Evolutionary conservation across 345 rosid genomes (phyloP), one percentile per base, ranked within the genome.

Genomic region (Aquilaria malaccensis): DNA sequence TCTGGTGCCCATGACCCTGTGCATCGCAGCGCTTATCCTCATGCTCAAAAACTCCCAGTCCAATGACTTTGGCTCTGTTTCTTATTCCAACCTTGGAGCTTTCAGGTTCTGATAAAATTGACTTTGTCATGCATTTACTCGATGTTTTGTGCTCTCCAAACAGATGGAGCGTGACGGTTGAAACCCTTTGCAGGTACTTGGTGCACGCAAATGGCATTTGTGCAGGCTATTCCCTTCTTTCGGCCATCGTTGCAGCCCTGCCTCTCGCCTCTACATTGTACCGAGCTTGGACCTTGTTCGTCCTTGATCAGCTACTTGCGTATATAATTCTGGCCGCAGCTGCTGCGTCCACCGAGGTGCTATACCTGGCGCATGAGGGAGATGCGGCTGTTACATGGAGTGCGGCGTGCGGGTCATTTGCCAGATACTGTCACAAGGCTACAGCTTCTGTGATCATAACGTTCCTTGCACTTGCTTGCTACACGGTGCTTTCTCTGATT

Each of bases 121-220:
- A 2, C 64, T 2, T 37, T 37, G 7, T 37, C 43, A 37, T 22
- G 22, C 22, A 11, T 11, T 41, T 59, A 10, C 10, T 12, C 22
- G 22, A 37, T 37, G 5, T 37, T 7, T 37, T 1, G 3, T 37
- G 1, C 1, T 10, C 3, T 52, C 30, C 32, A 14, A 29, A 6
- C 7, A 2, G 13, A 33, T 3, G 4, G n/a, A 37, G 22, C 0
- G 22, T 22, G 22, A 37, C 7, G 43, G 43, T 37, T 37, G 7
- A 37, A 37, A 37, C 7, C 3, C 43, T 11, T 55, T 75, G 51
- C 61, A 91, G 97, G 83, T 94, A 84, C 69, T 63, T 89, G 86
- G 97, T 94, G 77, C 90, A 94, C 67, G 97, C 87, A 10, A 94
- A 94, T 77, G 97, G 99, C 48, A 86, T 94, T 62, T 89, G 99